Conservation (phyloP, 139 green algal species). For the Haematococcus lacustris region DNA sequence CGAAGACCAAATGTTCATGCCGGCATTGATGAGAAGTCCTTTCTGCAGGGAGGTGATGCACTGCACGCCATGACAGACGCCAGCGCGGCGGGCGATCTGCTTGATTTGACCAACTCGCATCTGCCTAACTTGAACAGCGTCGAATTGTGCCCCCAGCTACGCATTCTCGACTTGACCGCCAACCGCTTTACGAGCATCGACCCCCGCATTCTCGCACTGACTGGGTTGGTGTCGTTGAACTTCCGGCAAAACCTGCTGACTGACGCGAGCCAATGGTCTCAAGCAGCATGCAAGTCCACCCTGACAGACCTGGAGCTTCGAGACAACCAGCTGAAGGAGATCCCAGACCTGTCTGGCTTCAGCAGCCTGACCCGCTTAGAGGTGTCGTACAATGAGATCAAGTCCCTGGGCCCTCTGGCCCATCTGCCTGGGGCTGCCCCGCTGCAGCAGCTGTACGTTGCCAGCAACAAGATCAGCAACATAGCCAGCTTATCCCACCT, state of each 20-base stretch:
- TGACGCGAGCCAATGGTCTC: conserved; percentile 18
- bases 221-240: conserved; percentile 58
- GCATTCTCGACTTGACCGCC: conserved; percentile 75
- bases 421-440: conserved; percentile 16
- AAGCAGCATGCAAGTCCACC: conserved; percentile 12
- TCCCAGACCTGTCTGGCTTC: conserved; percentile 56
- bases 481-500: conserved; percentile 49
- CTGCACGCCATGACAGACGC: no score
- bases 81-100: background rate
- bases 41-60: no score
- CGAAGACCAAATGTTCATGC: no score
- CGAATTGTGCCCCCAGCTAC: conserved; percentile 1
- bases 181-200: conserved; percentile 74
- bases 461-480: conserved; percentile 76
- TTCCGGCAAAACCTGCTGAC: conserved; percentile 81
- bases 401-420: conserved; percentile 48
- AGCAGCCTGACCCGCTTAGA: conserved; percentile 58
- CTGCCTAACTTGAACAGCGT: background rate
- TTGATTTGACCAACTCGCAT: conserved; percentile 12
- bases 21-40: no score
- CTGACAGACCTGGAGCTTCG: conserved; percentile 71
- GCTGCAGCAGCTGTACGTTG: conserved; percentile 74
- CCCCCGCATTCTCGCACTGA: conserved; percentile 52
- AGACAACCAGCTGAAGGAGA: conserved; percentile 74
- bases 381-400: conserved; percentile 84